Percentiles rank a stretch among this genome's conserved stretches.
These are phyloP conservation scores for Monoraphidium neglectum DNA, from an alignment of 139 green algal genomes.

Conservation along the genomic window DNA sequence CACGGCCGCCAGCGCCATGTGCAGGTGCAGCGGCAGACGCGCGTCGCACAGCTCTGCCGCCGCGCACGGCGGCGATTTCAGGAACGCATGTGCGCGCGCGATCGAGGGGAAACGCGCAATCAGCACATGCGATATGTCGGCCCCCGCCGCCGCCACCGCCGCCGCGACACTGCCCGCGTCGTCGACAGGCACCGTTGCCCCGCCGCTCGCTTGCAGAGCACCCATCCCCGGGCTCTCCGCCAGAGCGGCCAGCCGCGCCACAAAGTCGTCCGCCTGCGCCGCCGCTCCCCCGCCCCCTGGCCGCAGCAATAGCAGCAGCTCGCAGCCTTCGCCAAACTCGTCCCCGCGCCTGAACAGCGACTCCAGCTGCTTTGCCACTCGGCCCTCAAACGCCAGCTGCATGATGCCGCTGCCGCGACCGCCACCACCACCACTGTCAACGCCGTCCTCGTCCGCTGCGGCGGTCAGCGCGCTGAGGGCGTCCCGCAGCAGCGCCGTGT, in stretches of 20 bases:
- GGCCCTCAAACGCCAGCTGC: slow-evolving; percentile 1
- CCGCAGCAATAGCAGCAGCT: slow-evolving; percentile 32
- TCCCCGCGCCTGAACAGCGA: slow-evolving; percentile 36
- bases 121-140: slow-evolving; percentile 26
- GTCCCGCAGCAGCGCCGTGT: not conserved
- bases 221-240: slow-evolving; percentile 26
- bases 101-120: slow-evolving; percentile 3
- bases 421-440: no score
- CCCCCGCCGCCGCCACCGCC: no score
- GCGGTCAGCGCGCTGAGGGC: not conserved
- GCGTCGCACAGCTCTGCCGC: slow-evolving; percentile 4
- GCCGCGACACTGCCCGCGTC: not conserved
- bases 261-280: slow-evolving; percentile 1
- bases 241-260: slow-evolving; percentile 17
- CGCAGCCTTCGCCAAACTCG: slow-evolving; percentile 27
- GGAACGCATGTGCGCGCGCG: slow-evolving; percentile 9
- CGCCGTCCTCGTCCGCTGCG: no score
- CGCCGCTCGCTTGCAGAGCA: not conserved
- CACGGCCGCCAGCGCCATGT: not conserved
- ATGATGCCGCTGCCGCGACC: not conserved
- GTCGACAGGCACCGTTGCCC: slow-evolving; percentile 3
- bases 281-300: slow-evolving; percentile 1
- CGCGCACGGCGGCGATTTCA: not conserved
- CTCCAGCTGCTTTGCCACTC: slow-evolving; percentile 40
- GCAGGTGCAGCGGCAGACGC: slow-evolving; percentile 10